Percentiles rank a stretch among this genome's conserved stretches.
Evolutionary conservation across 2,329 filamentous ascomycete species (phyloP).

Genomic region (Cercospora sesami): DNA sequence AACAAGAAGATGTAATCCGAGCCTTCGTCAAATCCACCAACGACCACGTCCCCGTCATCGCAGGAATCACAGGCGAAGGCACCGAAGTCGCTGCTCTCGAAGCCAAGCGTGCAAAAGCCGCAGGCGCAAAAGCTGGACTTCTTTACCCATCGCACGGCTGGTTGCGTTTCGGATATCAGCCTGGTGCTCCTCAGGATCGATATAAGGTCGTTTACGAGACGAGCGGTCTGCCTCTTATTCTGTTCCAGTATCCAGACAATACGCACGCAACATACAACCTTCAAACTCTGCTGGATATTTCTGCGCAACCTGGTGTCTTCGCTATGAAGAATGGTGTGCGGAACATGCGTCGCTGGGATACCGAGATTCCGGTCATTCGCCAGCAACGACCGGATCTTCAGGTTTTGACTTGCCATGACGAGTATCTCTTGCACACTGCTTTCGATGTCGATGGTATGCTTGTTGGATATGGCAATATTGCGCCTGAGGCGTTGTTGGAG

Average conservation of each 20-base stretch:
- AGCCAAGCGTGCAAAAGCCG: not conserved
- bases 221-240: not conserved
- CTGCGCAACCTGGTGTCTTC: not conserved
- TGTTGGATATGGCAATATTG: slow-evolving; percentile 52
- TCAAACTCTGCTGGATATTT: not conserved
- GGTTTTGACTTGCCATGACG: slow-evolving; percentile 55
- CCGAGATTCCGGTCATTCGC: not conserved
- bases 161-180: not conserved
- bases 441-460: slow-evolving; percentile 57
- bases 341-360: not conserved
- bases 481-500: not conserved
- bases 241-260: not conserved
- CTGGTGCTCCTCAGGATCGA: not conserved
- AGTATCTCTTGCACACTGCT: slow-evolving; percentile 54
- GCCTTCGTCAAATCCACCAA: not conserved
- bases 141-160: not conserved
- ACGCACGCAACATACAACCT: not conserved
- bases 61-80: not conserved
- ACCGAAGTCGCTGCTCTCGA: not conserved
- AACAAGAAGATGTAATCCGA: not conserved
- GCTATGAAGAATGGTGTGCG: not conserved
- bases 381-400: slow-evolving; percentile 53
- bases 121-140: not conserved
- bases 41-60: not conserved
- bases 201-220: not conserved